Base-by-base conservation (phyloP, 2,329 filamentous ascomycete species). In the Purpureocillium lavendulum region DNA sequence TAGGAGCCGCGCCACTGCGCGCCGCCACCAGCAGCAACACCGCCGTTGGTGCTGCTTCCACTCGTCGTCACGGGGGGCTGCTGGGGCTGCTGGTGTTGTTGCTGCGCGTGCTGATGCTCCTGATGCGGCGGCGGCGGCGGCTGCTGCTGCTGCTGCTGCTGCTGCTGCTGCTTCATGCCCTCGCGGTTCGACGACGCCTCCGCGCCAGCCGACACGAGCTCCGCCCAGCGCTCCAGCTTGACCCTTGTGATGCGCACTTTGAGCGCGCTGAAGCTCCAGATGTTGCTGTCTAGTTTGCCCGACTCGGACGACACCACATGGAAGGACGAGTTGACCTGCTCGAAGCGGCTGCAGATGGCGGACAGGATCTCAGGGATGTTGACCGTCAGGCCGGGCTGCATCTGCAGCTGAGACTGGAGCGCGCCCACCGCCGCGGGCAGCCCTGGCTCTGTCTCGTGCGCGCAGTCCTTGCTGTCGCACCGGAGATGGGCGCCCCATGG, bases 241-340 rank as follows among this genome's bases (percentile, higher is more conserved):
- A 62, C 55, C 7, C 62, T 62, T 1, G 66, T 66, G 28, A 73
- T 65, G 15, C 62, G 58, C 1, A 75, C 53, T 33, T 73, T 72
- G 30, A 65, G 60, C 0, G 69, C 64, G 0, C 65, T 66, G 45
- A 73, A 54, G 6, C 66, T 67, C 70, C 70, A 74, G 0, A 71
- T 48, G 35, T 69, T 70, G 38, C 65, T 64, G 10, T 69, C 62
- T 39, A 58, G 58, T 0, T 49, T 51, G n/a, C 53, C 61, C 0
- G 51, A 43, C 7, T 64, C 58, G 0, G 54, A 46, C 3, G 59
- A 53, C 0, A 50, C 29, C 29, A 53, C 49, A 3, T 60, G 56
- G 11, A 69, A 56, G 0, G 58, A 52, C 2, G 55, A 54, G 36
- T 64, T 66, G 14, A 62, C 64, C 31, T 67, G 57, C 24, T 73